phyloP scores from a whole-genome alignment of 345 rosid species.

The Eucalyptus viminalis region DNA sequence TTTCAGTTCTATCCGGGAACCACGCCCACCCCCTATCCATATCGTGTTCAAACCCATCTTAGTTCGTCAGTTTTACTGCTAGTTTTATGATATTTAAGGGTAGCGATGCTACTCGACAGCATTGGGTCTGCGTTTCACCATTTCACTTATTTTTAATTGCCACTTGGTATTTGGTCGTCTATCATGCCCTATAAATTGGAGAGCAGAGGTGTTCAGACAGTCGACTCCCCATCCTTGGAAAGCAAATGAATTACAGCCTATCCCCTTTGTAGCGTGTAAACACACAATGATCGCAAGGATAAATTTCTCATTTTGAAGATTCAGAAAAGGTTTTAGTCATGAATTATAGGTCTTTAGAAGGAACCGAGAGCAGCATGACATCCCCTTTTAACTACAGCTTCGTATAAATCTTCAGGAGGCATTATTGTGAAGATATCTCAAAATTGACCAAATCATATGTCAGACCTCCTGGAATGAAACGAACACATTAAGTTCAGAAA shows the following conservation, averaged over 20 bases:
- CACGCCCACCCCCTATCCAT: no score
- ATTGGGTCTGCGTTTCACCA: no score
- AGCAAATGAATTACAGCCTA: background rate
- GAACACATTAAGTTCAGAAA: background rate
- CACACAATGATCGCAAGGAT: background rate
- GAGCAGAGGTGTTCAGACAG: background rate
- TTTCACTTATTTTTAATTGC: background rate
- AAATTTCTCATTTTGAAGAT: background rate
- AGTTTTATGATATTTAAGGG: no score
- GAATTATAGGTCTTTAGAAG: background rate
- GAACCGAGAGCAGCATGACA: background rate
- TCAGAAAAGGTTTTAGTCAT: background rate
- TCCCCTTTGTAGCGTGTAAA: background rate
- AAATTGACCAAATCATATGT: background rate
- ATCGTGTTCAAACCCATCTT: no score
- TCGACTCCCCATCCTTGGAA: background rate
- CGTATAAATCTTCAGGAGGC: background rate
- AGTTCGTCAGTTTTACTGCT: no score
- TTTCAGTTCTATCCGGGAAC: no score
- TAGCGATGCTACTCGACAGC: no score
- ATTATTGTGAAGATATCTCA: background rate
- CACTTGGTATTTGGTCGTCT: background rate
- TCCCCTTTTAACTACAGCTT: background rate
- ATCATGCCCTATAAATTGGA: background rate
- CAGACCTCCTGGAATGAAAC: background rate